phyloP scores from a whole-genome alignment of 805 yeast genomes.

The Millerozyma miso region DNA sequence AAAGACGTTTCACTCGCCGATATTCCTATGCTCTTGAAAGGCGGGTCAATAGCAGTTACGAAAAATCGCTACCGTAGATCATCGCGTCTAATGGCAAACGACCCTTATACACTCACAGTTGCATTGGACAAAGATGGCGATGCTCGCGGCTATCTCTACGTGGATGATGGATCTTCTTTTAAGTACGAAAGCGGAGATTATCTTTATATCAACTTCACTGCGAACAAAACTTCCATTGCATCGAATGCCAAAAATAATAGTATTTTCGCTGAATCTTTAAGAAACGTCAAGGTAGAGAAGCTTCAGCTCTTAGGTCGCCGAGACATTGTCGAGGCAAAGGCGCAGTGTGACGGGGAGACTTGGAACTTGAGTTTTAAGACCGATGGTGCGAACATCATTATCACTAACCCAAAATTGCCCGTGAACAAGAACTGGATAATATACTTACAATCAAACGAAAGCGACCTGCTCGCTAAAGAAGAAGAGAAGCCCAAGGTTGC shows the following conservation, averaged over 20 bases:
- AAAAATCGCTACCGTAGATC: conserved; percentile 80
- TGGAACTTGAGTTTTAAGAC: conserved; percentile 27
- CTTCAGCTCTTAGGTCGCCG: conserved; percentile 46
- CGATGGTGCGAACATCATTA: conserved; percentile 15
- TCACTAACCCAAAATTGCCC: conserved; percentile 50
- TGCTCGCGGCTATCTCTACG: conserved; percentile 60
- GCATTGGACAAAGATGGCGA: conserved; percentile 47
- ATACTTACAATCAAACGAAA: neutral
- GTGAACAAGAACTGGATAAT: conserved; percentile 48
- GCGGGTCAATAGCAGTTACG: conserved; percentile 71
- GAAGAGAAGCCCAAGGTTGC: neutral
- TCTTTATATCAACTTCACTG: conserved; percentile 38
- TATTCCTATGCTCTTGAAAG: conserved; percentile 69
- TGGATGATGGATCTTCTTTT: conserved; percentile 83
- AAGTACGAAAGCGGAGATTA: conserved; percentile 50
- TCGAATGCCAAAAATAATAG: conserved; percentile 7
- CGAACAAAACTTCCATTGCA: conserved; percentile 27
- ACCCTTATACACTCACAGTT: conserved; percentile 74
- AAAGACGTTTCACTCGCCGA: conserved; percentile 48
- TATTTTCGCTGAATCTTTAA: conserved; percentile 16
- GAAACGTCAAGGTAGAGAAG: conserved; percentile 48
- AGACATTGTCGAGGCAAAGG: conserved; percentile 14
- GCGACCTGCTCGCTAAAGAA: neutral
- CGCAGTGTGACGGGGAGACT: conserved; percentile 33
- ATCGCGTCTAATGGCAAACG: conserved; percentile 65